These are phyloP conservation scores for Incumbomyces lentus DNA, from an alignment of 2,329 filamentous ascomycete genomes.

Conservation along the genomic window DNA sequence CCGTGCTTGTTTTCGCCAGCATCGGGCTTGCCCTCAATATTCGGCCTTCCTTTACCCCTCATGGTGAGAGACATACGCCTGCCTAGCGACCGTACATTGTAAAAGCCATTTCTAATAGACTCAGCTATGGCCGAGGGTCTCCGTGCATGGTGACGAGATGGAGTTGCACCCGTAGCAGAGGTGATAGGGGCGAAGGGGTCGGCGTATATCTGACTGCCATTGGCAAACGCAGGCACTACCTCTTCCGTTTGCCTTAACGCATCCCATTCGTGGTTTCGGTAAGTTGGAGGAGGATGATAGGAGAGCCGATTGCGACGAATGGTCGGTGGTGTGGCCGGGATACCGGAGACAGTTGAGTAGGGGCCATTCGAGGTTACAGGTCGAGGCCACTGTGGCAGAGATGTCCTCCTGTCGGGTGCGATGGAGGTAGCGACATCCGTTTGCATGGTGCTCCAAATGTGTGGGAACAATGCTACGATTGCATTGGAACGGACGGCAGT, in stretches of 20 bases:
- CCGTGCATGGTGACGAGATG: constrained; percentile 4
- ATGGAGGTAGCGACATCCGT: constrained; percentile 21
- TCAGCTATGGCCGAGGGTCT: constrained; percentile 17
- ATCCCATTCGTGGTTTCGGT: constrained; percentile 5
- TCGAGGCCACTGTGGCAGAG: constrained; percentile 28
- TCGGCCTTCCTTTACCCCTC: constrained; percentile 11
- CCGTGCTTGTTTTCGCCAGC: neutral
- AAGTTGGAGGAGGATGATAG: constrained; percentile 7
- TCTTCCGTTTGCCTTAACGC: neutral
- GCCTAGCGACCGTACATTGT: constrained; percentile 16
- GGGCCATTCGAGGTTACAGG: constrained; percentile 25
- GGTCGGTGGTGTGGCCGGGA: constrained; percentile 30
- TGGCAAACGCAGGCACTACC: neutral
- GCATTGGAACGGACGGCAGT: too few relatives aligned
- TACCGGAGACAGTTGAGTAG: constrained; percentile 4
- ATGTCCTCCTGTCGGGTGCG: constrained; percentile 28
- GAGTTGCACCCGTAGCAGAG: neutral
- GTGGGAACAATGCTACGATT: too few relatives aligned
- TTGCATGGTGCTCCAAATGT: constrained; percentile 10
- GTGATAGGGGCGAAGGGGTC: constrained; percentile 14
- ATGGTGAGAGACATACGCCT: constrained; percentile 20
- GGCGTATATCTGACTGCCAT: neutral
- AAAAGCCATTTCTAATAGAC: constrained; percentile 18
- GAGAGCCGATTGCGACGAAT: constrained; percentile 19
- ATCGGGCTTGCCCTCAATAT: constrained; percentile 10